phyloP scores from a whole-genome alignment of 805 yeast species.

The Peterozyma toletana region DNA sequence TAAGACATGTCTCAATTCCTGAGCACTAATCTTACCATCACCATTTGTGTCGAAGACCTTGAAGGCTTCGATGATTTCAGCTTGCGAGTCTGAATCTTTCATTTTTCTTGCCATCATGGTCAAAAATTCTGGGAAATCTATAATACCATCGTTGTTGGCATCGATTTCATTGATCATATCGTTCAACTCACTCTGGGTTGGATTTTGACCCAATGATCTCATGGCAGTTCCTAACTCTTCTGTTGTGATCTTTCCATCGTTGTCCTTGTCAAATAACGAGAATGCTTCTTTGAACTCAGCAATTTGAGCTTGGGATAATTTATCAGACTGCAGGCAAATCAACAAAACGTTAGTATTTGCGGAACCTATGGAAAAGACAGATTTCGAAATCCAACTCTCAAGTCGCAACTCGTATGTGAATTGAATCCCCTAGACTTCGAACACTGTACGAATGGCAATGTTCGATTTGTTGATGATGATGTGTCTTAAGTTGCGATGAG shows the following conservation, averaged over 20 bases:
- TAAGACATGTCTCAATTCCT: slow-evolving; percentile 93
- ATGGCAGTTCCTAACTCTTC: slow-evolving; percentile 95
- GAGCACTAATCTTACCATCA: slow-evolving; percentile 93
- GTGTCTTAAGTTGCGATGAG: too few relatives aligned
- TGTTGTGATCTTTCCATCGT: slow-evolving; percentile 94
- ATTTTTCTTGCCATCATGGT: slow-evolving; percentile 89
- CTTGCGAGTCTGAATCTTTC: slow-evolving; percentile 96
- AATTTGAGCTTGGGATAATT: slow-evolving; percentile 92
- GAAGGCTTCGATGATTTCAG: slow-evolving; percentile 95
- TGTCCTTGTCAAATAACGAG: slow-evolving; percentile 92
- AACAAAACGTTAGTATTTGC: slow-evolving; percentile 4
- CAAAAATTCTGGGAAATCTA: slow-evolving; percentile 75
- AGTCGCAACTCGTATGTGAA: too few relatives aligned
- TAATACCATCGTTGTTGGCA: slow-evolving; percentile 86
- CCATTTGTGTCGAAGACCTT: slow-evolving; percentile 96
- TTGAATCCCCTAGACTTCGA: too few relatives aligned
- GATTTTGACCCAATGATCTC: slow-evolving; percentile 98
- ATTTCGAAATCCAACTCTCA: too few relatives aligned
- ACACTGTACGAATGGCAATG: too few relatives aligned
- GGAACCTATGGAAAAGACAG: too few relatives aligned
- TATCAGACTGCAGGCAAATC: slow-evolving; percentile 49
- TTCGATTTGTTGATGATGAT: too few relatives aligned
- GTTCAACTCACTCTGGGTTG: slow-evolving; percentile 90
- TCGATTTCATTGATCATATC: slow-evolving; percentile 98
- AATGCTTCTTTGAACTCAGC: slow-evolving; percentile 97